Evolutionary conservation across 2,329 filamentous ascomycete genomes (phyloP), one percentile per base, ranked within the genome.

Genomic region (Ampelomyces quisqualis): DNA sequence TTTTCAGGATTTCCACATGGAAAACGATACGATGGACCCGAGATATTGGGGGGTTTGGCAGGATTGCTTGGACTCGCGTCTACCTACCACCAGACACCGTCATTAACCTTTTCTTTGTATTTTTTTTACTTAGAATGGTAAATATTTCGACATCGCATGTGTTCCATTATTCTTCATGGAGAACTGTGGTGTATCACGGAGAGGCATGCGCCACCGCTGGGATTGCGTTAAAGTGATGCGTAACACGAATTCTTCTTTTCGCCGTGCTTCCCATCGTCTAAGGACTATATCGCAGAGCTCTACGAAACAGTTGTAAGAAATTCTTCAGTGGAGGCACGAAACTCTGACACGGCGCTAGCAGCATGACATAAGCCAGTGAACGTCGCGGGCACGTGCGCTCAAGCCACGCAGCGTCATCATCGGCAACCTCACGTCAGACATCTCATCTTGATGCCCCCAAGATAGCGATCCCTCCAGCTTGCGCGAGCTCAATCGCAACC

Each of bases 401-500:
- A 36, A 28, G 34, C 40, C 34, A 36, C 40, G 40, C 24, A 35
- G 33, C 43, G 40, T 38, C 42, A 44, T 44, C 18, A 28, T 31
- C 35, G 38, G 28, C 15, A 29, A 22, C 17, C 18, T n/a, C n/a
- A n/a, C n/a, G n/a, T n/a, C n/a, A n/a, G n/a, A 17, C 20, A 17
- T 32, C 15, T 18, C 36, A 49, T 36, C 21, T 38, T 39, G 34
- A 55, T 55, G 51, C 40, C 32, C 28, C 29, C 18, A 36, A 34
- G 40, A 52, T 48, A 52, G 32, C 13, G n/a, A n/a, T 9, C 30
- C 11, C n/a, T 17, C 19, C 30, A 51, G 58, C 58, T 56, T 55
- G 32, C 30, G 45, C 48, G 60, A 59, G 57, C 58, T 30, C 23
- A n/a, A 18, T 34, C 40, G 23, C 43, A 36, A 58, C 30, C 36